Percentiles rank a stretch among this genome's conserved stretches.
Evolutionary conservation across 768 basidiomycete species (phyloP).

Genomic region (Daedaleopsis nitida): DNA sequence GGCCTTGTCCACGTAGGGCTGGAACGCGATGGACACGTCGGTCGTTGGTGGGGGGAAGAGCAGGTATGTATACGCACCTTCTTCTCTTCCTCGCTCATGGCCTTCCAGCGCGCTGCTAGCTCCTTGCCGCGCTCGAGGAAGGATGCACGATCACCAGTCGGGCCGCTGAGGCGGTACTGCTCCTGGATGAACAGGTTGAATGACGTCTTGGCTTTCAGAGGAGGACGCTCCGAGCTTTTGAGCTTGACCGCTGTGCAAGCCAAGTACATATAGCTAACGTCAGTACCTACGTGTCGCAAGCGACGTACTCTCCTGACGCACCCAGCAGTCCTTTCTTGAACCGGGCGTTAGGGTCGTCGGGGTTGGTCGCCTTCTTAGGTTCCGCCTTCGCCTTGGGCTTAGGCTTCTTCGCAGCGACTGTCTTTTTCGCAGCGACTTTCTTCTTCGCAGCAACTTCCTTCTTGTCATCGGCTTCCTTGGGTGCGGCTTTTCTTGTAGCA

Average conservation of each 20-base stretch:
- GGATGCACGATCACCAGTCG: neutral
- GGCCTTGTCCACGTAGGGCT: neutral
- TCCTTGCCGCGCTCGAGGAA: neutral
- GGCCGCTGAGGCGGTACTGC: neutral
- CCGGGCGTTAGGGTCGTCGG: neutral
- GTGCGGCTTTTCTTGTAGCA: constrained; percentile 1
- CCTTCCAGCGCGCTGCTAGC: neutral
- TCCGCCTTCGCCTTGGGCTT: neutral
- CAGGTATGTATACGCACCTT: neutral
- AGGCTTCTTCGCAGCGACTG: neutral
- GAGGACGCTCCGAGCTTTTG: too few species aligned
- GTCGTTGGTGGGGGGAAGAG: neutral
- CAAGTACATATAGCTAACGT: neutral
- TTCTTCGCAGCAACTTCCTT: constrained; percentile 1
- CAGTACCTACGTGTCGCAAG: too few species aligned
- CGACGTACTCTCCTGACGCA: neutral
- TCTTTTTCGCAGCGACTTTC: neutral
- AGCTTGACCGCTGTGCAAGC: constrained; percentile 7
- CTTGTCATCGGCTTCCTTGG: neutral
- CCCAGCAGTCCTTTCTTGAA: constrained; percentile 1
- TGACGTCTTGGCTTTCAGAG: neutral
- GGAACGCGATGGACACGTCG: neutral
- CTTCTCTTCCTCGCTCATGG: constrained; percentile 14
- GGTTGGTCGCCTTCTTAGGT: neutral
- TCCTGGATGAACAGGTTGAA: constrained; percentile 6